Evolutionary conservation across 805 yeast species (phyloP).

Genomic region (Yarrowia sp.): DNA sequence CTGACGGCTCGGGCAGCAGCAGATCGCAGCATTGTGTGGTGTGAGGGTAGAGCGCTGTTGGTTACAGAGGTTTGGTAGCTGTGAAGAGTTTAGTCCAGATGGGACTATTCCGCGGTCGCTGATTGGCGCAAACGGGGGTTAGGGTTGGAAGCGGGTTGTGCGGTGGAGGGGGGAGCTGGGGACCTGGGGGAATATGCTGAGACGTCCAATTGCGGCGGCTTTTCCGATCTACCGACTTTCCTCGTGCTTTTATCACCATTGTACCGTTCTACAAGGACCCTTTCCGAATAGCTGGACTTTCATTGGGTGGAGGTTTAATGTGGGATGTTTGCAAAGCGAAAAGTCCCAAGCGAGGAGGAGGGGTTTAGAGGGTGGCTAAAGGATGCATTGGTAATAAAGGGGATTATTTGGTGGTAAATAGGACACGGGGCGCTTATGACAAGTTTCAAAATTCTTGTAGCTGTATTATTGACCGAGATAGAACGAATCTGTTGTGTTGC

Average conservation of each 20-base stretch:
- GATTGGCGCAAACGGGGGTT: conserved; percentile 37
- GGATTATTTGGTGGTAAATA: too few relatives aligned
- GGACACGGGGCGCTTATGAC: too few relatives aligned
- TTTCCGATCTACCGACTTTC: background rate
- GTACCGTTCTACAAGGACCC: background rate
- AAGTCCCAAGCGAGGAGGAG: too few relatives aligned
- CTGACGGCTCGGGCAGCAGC: conserved; percentile 39
- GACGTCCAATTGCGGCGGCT: too few relatives aligned
- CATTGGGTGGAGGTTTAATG: conserved; percentile 16
- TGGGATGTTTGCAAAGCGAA: too few relatives aligned
- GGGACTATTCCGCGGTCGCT: conserved; percentile 26
- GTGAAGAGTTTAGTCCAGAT: conserved; percentile 27
- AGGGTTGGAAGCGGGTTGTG: conserved; percentile 8
- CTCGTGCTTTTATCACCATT: background rate
- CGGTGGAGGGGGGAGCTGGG: background rate
- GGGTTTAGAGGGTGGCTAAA: too few relatives aligned
- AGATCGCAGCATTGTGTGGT: conserved; percentile 37
- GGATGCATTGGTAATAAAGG: too few relatives aligned
- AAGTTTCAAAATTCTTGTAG: background rate
- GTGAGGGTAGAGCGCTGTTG: background rate
- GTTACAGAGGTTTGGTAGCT: conserved; percentile 1
- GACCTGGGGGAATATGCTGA: too few relatives aligned
- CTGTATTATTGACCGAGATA: background rate
- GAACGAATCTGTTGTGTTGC: background rate
- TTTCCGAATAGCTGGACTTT: conserved; percentile 3